Evolutionary conservation across 768 basidiomycete species (phyloP), one percentile per base, ranked within the genome.

Genomic region (Termitomyces sp.): DNA sequence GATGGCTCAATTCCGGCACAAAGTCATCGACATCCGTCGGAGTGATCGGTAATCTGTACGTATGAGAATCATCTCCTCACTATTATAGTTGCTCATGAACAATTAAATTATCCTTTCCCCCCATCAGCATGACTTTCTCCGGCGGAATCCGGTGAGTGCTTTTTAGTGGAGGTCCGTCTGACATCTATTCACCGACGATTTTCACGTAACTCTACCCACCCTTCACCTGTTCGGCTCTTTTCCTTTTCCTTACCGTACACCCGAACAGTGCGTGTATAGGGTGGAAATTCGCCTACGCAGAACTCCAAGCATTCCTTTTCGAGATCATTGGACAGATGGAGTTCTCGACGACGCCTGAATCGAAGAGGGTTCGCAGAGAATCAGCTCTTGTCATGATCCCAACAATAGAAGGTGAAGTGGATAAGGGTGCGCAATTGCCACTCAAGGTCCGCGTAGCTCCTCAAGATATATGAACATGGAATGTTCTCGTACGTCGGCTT

Each of bases 281-380:
- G 22, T 74, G 72, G 73, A 70, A 68, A 47, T 71, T 74, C 47
- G 73, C 73, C 4, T 61, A 83, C 0, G 62, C 75, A 40, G 82
- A 87, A 63, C 63, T 84, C 15, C 84, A 85, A 58, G 73, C 77
- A 0, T 83, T 87, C 66, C 62, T 85, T n/a, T 74, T 79, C 22
- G 82, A 83, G 61, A 69, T 82, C 21, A 54, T 85, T 40, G 66
- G 72, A 34, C 72, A 78, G 59, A 82, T 85, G 60, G 77, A 84
- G 58, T 80, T 85, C 57, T 57, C 73, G 56, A 69, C 67, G 34
- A 73, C 74, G 2, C 67, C 71, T 15, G 66, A 74, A 52, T 64
- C 70, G 1, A 58, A 64, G 54, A 68, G 58, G 45, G 59, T 79
- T 38, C 61, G 76, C 45, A 66, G 74, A 22, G 76, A 77, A 63